Conservation (phyloP, 805 yeast species). For the Yamadazyma paraphyllophila region DNA sequence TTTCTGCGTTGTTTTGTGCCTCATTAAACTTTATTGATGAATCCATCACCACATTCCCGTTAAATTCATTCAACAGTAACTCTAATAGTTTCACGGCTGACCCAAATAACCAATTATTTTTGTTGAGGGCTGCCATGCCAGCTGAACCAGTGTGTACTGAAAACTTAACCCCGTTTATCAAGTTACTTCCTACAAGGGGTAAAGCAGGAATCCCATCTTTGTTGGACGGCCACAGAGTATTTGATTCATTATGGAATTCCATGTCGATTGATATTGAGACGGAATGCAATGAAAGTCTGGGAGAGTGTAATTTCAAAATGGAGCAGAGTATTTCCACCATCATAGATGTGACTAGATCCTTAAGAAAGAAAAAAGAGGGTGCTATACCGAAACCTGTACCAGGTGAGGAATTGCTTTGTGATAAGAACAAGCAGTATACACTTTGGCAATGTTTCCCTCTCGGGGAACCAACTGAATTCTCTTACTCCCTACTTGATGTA, state of each 20-base stretch:
- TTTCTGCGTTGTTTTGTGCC: slow-evolving; percentile 94
- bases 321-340: slow-evolving; percentile 69
- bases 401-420: slow-evolving; percentile 73
- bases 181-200: slow-evolving; percentile 88
- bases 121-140: slow-evolving; percentile 84
- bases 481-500: slow-evolving; percentile 58
- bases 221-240: slow-evolving; percentile 85
- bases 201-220: slow-evolving; percentile 83
- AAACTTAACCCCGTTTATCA: slow-evolving; percentile 89
- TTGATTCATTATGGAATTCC: slow-evolving; percentile 91
- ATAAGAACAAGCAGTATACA: slow-evolving; percentile 54
- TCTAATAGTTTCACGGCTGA: slow-evolving; percentile 21
- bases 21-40: slow-evolving; percentile 85
- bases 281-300: slow-evolving; percentile 37
- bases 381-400: slow-evolving; percentile 82
- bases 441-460: slow-evolving; percentile 78
- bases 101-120: slow-evolving; percentile 41
- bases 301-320: slow-evolving; percentile 51
- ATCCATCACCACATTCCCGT: slow-evolving; percentile 64
- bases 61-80: slow-evolving; percentile 31
- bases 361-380: slow-evolving; percentile 55
- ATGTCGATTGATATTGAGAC: slow-evolving; percentile 82
- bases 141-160: slow-evolving; percentile 96
- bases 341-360: slow-evolving; percentile 63
- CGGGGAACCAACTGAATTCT: slow-evolving; percentile 45